Evolutionary conservation across 345 rosid species (phyloP).

Genomic region (Syzygium aqueum): DNA sequence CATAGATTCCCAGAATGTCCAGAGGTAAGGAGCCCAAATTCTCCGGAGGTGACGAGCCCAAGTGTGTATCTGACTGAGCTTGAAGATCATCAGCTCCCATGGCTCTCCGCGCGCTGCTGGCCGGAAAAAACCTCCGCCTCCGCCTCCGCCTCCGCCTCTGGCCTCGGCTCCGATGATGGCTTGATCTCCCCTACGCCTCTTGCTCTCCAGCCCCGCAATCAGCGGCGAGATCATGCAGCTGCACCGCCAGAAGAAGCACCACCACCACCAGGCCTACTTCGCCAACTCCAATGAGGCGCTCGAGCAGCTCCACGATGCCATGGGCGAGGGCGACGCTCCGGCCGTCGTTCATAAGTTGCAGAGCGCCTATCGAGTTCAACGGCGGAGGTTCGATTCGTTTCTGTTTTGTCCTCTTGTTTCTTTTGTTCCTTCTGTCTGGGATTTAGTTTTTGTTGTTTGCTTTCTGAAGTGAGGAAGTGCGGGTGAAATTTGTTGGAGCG

Average conservation of each 20-base stretch:
- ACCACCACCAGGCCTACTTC: slow-evolving; percentile 45
- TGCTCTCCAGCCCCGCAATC: slow-evolving; percentile 84
- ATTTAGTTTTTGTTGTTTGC: no score
- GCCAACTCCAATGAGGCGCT: slow-evolving; percentile 58
- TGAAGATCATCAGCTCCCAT: no score
- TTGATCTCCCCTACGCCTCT: slow-evolving; percentile 75
- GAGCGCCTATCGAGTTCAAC: slow-evolving; percentile 61
- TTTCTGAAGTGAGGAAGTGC: not conserved
- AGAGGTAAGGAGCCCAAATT: no score
- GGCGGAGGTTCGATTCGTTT: no score
- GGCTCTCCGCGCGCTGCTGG: no score
- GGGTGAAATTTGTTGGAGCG: not conserved
- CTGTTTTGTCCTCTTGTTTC: no score
- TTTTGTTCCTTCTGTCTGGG: no score
- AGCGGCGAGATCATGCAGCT: slow-evolving; percentile 91
- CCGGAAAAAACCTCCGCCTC: no score
- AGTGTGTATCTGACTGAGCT: no score
- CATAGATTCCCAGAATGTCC: no score
- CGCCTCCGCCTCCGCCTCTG: not conserved
- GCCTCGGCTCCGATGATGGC: not conserved
- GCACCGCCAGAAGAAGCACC: slow-evolving; percentile 62
- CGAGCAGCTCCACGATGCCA: slow-evolving; percentile 65
- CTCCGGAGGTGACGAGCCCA: no score
- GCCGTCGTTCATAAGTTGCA: slow-evolving; percentile 53
- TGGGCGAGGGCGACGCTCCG: slow-evolving; percentile 54